Conservation (phyloP, 179 eudicot genomes). For the Dionaea muscipula region DNA sequence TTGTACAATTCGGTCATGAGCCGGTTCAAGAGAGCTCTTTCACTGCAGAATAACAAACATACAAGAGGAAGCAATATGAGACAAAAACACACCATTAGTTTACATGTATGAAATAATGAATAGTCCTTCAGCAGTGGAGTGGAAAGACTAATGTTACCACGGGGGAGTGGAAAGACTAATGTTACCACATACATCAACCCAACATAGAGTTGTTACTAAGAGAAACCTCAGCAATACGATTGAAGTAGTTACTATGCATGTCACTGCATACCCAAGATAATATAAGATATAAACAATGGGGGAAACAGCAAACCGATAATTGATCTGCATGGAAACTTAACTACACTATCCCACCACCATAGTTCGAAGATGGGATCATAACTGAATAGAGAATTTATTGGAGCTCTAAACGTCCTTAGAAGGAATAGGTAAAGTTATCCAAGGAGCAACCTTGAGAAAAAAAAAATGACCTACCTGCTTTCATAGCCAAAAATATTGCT, state of each 20-base stretch:
- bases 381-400: background rate
- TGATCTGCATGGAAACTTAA: too few relatives aligned
- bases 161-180: too few relatives aligned
- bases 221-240: too few relatives aligned
- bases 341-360: background rate
- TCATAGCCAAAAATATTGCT: conserved; percentile 44
- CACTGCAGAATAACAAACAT: conserved; percentile 36
- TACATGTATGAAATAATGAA: background rate
- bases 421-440: background rate
- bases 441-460: background rate
- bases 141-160: too few relatives aligned
- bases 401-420: background rate
- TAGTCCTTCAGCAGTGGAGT: too few relatives aligned
- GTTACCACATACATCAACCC: too few relatives aligned
- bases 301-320: too few relatives aligned
- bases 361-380: background rate
- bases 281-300: too few relatives aligned
- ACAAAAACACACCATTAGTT: background rate
- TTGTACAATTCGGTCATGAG: conserved; percentile 79
- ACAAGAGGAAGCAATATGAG: background rate
- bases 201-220: too few relatives aligned
- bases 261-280: too few relatives aligned
- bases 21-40: conserved; percentile 73
- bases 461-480: conserved; percentile 48
- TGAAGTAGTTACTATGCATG: too few relatives aligned